phyloP scores from a whole-genome alignment of 169 alveolate genomes.

The Plasmodium gonderi region DNA sequence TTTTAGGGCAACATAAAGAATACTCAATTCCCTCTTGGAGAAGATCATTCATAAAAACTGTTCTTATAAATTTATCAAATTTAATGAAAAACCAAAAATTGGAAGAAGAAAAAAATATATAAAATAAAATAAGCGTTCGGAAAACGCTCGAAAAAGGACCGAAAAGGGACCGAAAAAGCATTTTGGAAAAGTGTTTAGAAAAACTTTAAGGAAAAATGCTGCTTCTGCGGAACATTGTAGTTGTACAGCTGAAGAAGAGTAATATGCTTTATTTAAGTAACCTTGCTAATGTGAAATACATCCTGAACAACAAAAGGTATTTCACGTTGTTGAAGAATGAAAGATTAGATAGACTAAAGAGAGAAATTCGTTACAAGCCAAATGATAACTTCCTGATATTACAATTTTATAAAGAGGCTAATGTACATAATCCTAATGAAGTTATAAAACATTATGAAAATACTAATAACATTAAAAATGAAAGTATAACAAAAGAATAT shows the following conservation, averaged over 20 bases:
- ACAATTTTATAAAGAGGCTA: constrained; percentile 74
- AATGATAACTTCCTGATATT: constrained; percentile 69
- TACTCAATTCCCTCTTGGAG: background rate
- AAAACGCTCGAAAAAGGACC: background rate
- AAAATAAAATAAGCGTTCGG: background rate
- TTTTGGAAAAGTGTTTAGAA: background rate
- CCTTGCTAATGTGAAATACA: background rate
- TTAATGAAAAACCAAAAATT: constrained; percentile 20
- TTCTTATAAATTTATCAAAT: background rate
- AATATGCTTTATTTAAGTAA: constrained; percentile 14
- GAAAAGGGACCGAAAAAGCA: background rate
- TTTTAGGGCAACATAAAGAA: background rate
- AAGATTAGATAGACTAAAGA: constrained; percentile 64
- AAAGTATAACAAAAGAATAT: constrained; percentile 80
- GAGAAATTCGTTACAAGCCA: constrained; percentile 68
- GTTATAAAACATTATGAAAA: constrained; percentile 72
- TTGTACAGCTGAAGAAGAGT: constrained; percentile 60
- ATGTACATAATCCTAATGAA: constrained; percentile 72
- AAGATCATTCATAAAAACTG: background rate
- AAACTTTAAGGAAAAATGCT: constrained; percentile 17
- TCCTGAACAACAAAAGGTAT: constrained; percentile 24
- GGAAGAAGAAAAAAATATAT: background rate
- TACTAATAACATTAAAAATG: constrained; percentile 73
- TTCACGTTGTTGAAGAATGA: constrained; percentile 36
- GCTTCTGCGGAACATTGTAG: constrained; percentile 47